phyloP scores from a whole-genome alignment of 352 stramenopile genomes.

The Phytophthora kernoviae region DNA sequence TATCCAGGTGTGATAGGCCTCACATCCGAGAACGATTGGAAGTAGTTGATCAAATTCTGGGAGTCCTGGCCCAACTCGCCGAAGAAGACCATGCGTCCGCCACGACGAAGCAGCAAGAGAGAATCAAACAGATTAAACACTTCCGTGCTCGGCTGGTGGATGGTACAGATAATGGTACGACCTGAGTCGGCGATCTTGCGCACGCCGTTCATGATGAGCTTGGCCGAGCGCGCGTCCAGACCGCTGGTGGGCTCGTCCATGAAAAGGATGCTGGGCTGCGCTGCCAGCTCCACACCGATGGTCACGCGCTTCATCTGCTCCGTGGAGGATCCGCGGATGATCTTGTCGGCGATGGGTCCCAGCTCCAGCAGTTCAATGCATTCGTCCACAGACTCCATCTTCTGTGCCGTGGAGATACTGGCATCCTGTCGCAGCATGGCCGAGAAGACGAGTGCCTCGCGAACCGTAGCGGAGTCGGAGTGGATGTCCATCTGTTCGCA shows the following conservation, averaged over 20 bases:
- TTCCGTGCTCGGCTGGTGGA: constrained; percentile 30
- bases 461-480: constrained; percentile 53
- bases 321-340: constrained; percentile 41
- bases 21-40: constrained; percentile 61
- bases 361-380: constrained; percentile 39
- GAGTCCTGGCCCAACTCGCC: constrained; percentile 50
- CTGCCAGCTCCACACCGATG: constrained; percentile 69
- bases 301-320: constrained; percentile 57
- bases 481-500: constrained; percentile 21
- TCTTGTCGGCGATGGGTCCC: constrained; percentile 29
- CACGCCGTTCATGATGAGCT: constrained; percentile 32
- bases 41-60: constrained; percentile 59
- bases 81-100: constrained; percentile 34
- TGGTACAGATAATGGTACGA: constrained; percentile 19
- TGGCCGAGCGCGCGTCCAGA: constrained; percentile 24
- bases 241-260: constrained; percentile 33
- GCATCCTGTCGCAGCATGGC: constrained; percentile 67
- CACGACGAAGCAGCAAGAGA: constrained; percentile 30
- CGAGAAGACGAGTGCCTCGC: constrained; percentile 89
- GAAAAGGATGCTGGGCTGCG: constrained; percentile 67
- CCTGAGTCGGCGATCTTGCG: constrained; percentile 30
- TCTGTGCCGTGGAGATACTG: constrained; percentile 31
- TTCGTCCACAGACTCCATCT: constrained; percentile 38
- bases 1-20: constrained; percentile 61
- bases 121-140: constrained; percentile 36